Evolutionary conservation across 2,329 filamentous ascomycete genomes (phyloP).

Genomic region (Colletotrichum sp.): DNA sequence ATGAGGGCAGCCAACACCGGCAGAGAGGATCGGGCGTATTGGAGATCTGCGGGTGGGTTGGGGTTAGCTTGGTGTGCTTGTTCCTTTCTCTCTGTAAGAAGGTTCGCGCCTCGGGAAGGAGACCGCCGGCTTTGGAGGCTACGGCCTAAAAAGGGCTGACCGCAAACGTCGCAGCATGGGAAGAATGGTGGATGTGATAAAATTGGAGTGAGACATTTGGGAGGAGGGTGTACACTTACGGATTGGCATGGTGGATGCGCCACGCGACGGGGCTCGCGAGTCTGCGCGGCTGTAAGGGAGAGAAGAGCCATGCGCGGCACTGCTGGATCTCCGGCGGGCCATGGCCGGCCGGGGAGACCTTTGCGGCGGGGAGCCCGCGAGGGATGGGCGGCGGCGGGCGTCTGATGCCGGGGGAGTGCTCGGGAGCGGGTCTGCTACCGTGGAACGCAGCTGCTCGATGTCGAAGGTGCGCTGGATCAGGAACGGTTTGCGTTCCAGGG

Average conservation of each 20-base stretch:
- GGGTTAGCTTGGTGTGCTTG: neutral
- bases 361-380: constrained; percentile 1
- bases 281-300: constrained; percentile 20
- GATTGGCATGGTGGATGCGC: constrained; percentile 46
- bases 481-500: constrained; percentile 47
- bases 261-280: constrained; percentile 25
- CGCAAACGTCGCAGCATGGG: constrained; percentile 12
- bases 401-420: neutral
- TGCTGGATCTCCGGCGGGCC: constrained; percentile 27
- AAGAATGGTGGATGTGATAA: neutral
- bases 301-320: constrained; percentile 16
- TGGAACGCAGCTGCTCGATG: constrained; percentile 50
- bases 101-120: neutral
- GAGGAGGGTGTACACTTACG: constrained; percentile 42
- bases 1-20: constrained; percentile 62
- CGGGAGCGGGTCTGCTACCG: constrained; percentile 42
- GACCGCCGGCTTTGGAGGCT: neutral
- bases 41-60: constrained; percentile 42
- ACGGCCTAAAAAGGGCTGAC: neutral
- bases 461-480: constrained; percentile 57
- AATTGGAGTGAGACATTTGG: constrained; percentile 2
- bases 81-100: neutral
- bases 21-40: constrained; percentile 52
- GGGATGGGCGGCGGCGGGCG: constrained; percentile 2
- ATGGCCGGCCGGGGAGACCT: constrained; percentile 9